phyloP scores from a whole-genome alignment of 306 rosid genomes.

The Trifolium fragiferum region DNA sequence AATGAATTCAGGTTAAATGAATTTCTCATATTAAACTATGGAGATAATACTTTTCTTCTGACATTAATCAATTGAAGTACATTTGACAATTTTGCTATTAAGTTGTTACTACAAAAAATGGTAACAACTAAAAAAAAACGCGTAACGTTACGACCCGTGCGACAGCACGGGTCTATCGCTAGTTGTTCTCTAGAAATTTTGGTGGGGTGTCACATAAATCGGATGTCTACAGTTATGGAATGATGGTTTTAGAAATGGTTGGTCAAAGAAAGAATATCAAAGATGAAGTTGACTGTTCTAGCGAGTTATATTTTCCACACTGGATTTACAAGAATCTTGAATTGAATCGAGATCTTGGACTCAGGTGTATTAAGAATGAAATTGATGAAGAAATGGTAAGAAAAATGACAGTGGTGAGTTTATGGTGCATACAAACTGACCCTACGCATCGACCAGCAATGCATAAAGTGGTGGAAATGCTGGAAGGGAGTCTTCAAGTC shows the following conservation, averaged over 20 bases:
- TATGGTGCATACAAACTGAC: slow-evolving; percentile 44
- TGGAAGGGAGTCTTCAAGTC: slow-evolving; percentile 33
- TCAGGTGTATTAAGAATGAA: slow-evolving; percentile 20
- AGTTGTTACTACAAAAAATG: too few relatives aligned
- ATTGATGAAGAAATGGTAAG: slow-evolving; percentile 33
- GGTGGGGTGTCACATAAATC: slow-evolving; percentile 51
- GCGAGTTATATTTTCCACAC: slow-evolving; percentile 50
- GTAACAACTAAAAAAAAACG: too few relatives aligned
- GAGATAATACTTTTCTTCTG: too few relatives aligned
- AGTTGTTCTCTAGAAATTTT: slow-evolving; percentile 42
- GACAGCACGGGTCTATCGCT: too few relatives aligned
- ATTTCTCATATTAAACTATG: too few relatives aligned
- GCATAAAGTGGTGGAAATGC: slow-evolving; percentile 46
- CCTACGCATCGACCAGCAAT: slow-evolving; percentile 45
- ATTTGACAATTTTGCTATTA: too few relatives aligned
- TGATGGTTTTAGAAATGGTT: slow-evolving; percentile 51
- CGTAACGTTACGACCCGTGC: too few relatives aligned
- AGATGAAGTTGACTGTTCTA: slow-evolving; percentile 12
- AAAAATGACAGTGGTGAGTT: slow-evolving; percentile 50
- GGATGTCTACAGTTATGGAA: slow-evolving; percentile 51
- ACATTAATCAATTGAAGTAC: too few relatives aligned
- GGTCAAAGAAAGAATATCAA: slow-evolving; percentile 40
- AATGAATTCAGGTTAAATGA: too few relatives aligned
- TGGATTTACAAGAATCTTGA: slow-evolving; percentile 49
- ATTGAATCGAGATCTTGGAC: slow-evolving; percentile 35